A percentile compares a stretch with the other conserved stretches of the same genome.
Evolutionary conservation across 129 eudicot species (phyloP).

Genomic region (Pulicaria dysenterica): DNA sequence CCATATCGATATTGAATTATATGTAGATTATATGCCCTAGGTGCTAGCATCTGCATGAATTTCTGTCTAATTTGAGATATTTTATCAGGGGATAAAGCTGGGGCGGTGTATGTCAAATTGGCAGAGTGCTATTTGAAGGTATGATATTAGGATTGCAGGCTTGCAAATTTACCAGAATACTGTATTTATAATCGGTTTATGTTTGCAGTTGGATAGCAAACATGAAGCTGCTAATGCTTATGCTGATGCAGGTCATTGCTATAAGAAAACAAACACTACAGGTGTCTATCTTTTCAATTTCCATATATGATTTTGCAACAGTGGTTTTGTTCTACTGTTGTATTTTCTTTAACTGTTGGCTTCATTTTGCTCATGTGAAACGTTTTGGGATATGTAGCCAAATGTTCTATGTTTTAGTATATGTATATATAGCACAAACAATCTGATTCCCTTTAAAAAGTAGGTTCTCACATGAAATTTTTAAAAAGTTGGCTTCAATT

Average conservation of each 20-base stretch:
- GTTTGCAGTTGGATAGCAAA: slow-evolving; percentile 80
- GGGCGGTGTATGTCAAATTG: slow-evolving; percentile 69
- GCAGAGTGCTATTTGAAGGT: slow-evolving; percentile 83
- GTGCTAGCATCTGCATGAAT: background rate
- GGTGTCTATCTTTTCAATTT: slow-evolving; percentile 43
- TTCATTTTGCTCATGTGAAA: too few species aligned
- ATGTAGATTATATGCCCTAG: background rate
- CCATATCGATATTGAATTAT: background rate
- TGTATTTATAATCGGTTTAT: background rate
- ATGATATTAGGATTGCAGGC: background rate
- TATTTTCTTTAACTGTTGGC: too few species aligned
- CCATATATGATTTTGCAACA: background rate
- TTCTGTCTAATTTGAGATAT: background rate
- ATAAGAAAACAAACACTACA: slow-evolving; percentile 65
- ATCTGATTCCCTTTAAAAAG: background rate
- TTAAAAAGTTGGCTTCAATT: background rate
- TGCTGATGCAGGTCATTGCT: slow-evolving; percentile 85
- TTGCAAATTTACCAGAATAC: background rate
- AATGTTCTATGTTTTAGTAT: too few species aligned
- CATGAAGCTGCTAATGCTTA: slow-evolving; percentile 87
- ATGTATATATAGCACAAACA: background rate
- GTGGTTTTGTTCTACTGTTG: too few species aligned
- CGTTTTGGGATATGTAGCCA: too few species aligned
- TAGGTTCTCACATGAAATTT: background rate
- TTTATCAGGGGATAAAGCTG: slow-evolving; percentile 92